A percentile compares a stretch with the other conserved stretches of the same genome.
These are phyloP conservation scores for Cochlearia excelsa DNA, from an alignment of 345 rosid genomes.

Conservation along the genomic window DNA sequence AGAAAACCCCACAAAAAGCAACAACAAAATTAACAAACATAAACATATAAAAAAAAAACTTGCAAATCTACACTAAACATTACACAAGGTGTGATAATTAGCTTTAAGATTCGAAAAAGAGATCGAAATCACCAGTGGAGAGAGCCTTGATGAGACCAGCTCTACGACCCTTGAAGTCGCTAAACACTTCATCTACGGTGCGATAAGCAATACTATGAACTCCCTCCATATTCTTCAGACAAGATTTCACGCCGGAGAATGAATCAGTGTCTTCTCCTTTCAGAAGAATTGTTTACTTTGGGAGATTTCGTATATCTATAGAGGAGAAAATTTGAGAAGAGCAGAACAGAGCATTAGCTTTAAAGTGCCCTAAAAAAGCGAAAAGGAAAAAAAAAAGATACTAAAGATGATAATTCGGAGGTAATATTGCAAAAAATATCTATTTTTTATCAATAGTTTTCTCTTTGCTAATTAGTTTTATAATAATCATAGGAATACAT, in stretches of 20 bases:
- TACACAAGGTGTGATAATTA: not conserved
- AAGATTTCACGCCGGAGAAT: conserved; percentile 3
- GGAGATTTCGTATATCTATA: too few relatives aligned
- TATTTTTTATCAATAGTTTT: too few relatives aligned
- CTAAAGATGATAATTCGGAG: too few relatives aligned
- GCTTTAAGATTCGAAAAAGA: conserved; percentile 9
- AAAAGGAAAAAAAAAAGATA: too few relatives aligned
- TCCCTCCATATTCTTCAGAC: conserved; percentile 41
- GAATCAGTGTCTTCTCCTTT: conserved; percentile 1
- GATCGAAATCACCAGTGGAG: conserved; percentile 43
- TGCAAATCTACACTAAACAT: conserved; percentile 2
- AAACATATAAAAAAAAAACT: conserved; percentile 13
- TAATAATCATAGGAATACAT: too few relatives aligned
- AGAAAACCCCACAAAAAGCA: conserved; percentile 11
- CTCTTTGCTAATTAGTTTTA: too few relatives aligned
- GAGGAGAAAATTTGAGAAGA: not conserved
- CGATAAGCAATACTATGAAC: conserved; percentile 43
- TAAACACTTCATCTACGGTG: conserved; percentile 72
- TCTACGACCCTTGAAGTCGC: conserved; percentile 68
- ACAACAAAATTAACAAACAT: not conserved
- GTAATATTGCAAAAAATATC: too few relatives aligned
- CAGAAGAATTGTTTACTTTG: too few relatives aligned
- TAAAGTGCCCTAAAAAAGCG: too few relatives aligned
- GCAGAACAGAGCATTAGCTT: not conserved
- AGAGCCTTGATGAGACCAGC: conserved; percentile 71